Evolutionary conservation across 345 rosid genomes (phyloP).

Genomic region (Turritis glabra): DNA sequence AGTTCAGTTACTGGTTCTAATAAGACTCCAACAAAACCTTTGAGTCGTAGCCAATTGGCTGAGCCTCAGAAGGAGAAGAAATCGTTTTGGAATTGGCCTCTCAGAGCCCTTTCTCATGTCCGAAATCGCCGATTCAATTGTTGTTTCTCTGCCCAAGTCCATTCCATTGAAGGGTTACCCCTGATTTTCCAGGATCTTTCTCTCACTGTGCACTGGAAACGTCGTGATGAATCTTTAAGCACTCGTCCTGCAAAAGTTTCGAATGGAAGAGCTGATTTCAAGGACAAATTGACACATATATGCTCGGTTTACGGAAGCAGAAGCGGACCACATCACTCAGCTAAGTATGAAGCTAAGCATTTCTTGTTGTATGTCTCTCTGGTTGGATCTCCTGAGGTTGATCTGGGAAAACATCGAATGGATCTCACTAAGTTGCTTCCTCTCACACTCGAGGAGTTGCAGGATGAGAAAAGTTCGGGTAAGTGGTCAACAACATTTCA

Average conservation of each 20-base stretch:
- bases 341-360: constrained; percentile 94
- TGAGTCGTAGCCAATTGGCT: constrained; percentile 50
- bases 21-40: constrained; percentile 44
- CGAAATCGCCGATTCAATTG: constrained; percentile 71
- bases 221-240: constrained; percentile 70
- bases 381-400: constrained; percentile 64
- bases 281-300: constrained; percentile 66
- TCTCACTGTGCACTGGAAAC: constrained; percentile 84
- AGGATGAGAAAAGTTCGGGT: constrained; percentile 87
- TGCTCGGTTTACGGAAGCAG: constrained; percentile 81
- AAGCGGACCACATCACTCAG: constrained; percentile 85
- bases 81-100: constrained; percentile 88
- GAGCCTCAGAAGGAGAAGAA: constrained; percentile 69
- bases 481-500: constrained; percentile 92
- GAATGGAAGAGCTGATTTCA: constrained; percentile 69
- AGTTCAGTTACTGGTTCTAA: constrained; percentile 38
- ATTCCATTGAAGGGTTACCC: constrained; percentile 69
- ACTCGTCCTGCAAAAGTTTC: constrained; percentile 64
- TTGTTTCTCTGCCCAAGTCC: constrained; percentile 80
- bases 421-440: constrained; percentile 93
- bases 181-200: constrained; percentile 50
- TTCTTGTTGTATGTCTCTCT: constrained; percentile 73
- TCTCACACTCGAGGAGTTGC: constrained; percentile 85
- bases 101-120: constrained; percentile 70
- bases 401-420: constrained; percentile 94